These are phyloP conservation scores for Acacia crassicarpa DNA, from an alignment of 306 rosid species.

Conservation along the genomic window DNA sequence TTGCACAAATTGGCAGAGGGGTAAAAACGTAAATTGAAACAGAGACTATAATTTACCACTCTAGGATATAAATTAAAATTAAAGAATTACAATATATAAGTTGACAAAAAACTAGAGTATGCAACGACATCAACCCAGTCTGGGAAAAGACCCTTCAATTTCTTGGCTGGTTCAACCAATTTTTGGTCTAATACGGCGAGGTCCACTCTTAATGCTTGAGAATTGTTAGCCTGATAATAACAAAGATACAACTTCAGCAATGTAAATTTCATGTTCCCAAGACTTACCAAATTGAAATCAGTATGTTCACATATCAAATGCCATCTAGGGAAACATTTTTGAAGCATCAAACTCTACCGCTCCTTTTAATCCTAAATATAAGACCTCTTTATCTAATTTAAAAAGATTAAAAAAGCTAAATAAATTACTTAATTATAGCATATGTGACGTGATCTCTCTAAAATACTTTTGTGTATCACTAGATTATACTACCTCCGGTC, in stretches of 20 bases:
- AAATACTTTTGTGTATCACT: too few species aligned
- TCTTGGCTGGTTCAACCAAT: constrained; percentile 60
- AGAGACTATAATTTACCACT: neutral
- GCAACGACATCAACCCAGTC: constrained; percentile 81
- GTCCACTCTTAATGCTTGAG: constrained; percentile 71
- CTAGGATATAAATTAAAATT: neutral
- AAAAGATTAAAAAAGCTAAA: too few species aligned
- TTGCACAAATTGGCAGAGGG: neutral
- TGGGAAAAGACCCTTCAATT: constrained; percentile 78
- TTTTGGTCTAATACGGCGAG: constrained; percentile 84
- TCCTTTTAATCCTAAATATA: too few species aligned
- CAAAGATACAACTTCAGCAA: constrained; percentile 5
- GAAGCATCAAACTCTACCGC: constrained; percentile 46
- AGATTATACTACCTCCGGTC: too few species aligned
- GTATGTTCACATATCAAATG: neutral
- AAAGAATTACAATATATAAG: constrained; percentile 48
- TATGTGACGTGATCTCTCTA: too few species aligned
- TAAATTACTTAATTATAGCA: too few species aligned
- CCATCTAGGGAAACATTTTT: constrained; percentile 1
- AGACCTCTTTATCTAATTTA: too few species aligned
- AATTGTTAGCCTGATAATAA: constrained; percentile 59
- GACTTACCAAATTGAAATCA: neutral
- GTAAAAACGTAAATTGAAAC: neutral
- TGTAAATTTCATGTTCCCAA: neutral
- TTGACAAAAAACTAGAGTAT: constrained; percentile 75